phyloP scores from a whole-genome alignment of 1,139 yeast genomes.

The Debaryomyces udenii region DNA sequence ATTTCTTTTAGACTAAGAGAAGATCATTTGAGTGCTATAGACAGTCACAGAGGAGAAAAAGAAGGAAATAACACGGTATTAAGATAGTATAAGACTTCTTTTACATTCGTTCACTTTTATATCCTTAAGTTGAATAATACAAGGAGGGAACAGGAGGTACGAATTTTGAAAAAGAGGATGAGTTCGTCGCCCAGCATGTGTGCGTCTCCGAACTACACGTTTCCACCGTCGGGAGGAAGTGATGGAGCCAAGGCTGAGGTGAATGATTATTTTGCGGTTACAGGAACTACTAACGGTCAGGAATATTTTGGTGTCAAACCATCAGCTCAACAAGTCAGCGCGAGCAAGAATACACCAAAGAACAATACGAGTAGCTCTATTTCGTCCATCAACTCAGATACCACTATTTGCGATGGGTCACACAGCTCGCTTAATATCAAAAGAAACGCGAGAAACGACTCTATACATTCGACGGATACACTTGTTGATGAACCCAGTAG shows the following conservation, averaged over 20 bases:
- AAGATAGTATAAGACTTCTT: too few relatives aligned
- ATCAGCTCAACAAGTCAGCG: not conserved
- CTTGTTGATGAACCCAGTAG: conserved; percentile 24
- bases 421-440: conserved; percentile 6
- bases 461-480: conserved; percentile 27
- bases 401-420: conserved; percentile 20
- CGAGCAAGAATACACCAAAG: conserved; percentile 7
- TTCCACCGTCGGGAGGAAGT: conserved; percentile 12
- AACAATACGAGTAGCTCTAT: conserved; percentile 20
- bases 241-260: conserved; percentile 3
- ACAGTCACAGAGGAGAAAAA: too few relatives aligned
- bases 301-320: conserved; percentile 2
- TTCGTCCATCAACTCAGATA: conserved; percentile 24
- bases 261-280: conserved; percentile 12
- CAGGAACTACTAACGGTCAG: not conserved
- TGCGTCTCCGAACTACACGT: conserved; percentile 21
- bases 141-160: too few relatives aligned
- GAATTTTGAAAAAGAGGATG: conserved; percentile 9
- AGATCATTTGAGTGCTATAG: too few relatives aligned
- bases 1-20: too few relatives aligned
- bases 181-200: conserved; percentile 21
- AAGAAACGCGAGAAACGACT: conserved; percentile 14
- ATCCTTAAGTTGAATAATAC: too few relatives aligned
- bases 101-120: too few relatives aligned
- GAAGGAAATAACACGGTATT: too few relatives aligned